phyloP scores from a whole-genome alignment of 768 basidiomycete species.

The Agrocybe praecox region DNA sequence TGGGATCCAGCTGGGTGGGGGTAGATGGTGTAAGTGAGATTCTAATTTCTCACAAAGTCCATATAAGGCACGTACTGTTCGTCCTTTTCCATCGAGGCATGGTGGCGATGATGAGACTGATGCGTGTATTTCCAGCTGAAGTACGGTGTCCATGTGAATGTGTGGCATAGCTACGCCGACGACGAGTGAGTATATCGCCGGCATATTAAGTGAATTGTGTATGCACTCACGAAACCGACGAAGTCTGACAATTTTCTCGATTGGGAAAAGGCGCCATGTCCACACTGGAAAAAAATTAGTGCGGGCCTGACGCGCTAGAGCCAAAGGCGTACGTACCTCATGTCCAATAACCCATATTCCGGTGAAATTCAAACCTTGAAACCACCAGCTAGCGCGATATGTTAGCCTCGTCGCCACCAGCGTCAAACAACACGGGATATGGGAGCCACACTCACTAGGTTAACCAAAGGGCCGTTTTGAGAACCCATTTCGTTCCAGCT shows the following conservation, averaged over 20 bases:
- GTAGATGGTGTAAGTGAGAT: neutral
- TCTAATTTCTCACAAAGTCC: neutral
- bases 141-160: neutral
- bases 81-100: conserved; percentile 2
- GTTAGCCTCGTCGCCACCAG: too few relatives aligned
- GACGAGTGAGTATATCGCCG: neutral
- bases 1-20: neutral
- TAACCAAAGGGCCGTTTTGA: too few relatives aligned
- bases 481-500: too few relatives aligned
- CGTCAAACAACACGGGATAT: too few relatives aligned
- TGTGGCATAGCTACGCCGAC: neutral
- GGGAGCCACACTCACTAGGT: too few relatives aligned
- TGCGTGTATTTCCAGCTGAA: conserved; percentile 4
- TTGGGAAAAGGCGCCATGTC: neutral
- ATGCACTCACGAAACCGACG: too few relatives aligned
- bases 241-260: too few relatives aligned
- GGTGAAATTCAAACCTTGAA: neutral
- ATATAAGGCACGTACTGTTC: neutral
- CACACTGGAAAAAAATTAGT: neutral
- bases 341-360: neutral
- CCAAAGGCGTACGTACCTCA: neutral
- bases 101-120: neutral
- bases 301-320: too few relatives aligned
- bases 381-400: neutral
- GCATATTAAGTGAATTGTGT: too few relatives aligned